Percentiles rank a stretch among this genome's conserved stretches.
phyloP scores from a whole-genome alignment of 108 stramenopile genomes.

The Mayamaea pseudoterrestris region DNA sequence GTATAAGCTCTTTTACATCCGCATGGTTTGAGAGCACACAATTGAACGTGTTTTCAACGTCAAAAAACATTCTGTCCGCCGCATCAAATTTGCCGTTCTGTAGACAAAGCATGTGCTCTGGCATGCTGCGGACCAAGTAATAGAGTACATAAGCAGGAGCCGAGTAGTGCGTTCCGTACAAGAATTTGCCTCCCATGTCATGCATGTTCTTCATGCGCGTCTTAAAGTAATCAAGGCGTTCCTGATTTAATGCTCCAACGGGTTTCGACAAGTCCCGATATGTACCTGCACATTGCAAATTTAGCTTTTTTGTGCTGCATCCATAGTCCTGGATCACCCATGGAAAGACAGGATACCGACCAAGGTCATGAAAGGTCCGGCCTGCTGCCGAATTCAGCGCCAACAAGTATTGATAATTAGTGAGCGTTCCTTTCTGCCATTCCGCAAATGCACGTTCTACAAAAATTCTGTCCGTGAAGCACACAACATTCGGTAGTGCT shows the following conservation, averaged over 20 bases:
- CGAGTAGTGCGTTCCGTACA: conserved; percentile 95
- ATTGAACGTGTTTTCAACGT: conserved; percentile 59
- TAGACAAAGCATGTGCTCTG: conserved; percentile 96
- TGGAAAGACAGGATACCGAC: conserved; percentile 98
- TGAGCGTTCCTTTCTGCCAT: conserved; percentile 54
- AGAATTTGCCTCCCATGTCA: conserved; percentile 60
- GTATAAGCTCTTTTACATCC: conserved; percentile 97
- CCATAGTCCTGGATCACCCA: conserved; percentile 89
- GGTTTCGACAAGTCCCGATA: conserved; percentile 95
- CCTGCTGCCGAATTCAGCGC: conserved; percentile 91
- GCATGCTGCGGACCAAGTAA: conserved; percentile 90
- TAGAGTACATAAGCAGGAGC: conserved; percentile 97
- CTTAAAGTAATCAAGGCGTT: conserved; percentile 77
- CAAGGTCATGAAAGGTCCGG: conserved; percentile 85
- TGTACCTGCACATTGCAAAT: conserved; percentile 36
- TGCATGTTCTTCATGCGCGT: conserved; percentile 73
- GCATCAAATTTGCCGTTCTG: conserved; percentile 97
- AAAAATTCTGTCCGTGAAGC: conserved; percentile 71
- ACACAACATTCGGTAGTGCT: conserved; percentile 32
- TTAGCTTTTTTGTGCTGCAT: conserved; percentile 39
- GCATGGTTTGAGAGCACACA: conserved; percentile 82
- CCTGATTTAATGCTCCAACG: conserved; percentile 87
- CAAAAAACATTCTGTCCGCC: conserved; percentile 91
- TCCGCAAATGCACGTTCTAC: conserved; percentile 42
- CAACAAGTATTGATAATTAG: conserved; percentile 93